A percentile compares a stretch with the other conserved stretches of the same genome.
Evolutionary conservation across 768 basidiomycete genomes (phyloP).

Genomic region (Pisolithus albus): DNA sequence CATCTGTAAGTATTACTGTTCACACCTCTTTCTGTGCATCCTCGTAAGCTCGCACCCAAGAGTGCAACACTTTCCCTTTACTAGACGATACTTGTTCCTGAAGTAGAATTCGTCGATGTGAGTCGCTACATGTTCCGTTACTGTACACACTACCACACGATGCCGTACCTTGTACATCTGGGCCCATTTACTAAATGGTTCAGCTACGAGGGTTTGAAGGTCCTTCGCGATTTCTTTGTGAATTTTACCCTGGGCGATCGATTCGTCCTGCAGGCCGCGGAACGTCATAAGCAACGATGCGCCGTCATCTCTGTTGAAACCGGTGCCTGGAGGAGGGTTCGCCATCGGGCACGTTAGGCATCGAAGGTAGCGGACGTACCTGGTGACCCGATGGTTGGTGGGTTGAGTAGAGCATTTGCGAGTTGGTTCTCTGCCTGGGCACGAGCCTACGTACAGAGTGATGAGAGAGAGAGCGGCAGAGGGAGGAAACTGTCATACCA

Average conservation of each 20-base stretch:
- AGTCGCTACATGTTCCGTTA: not conserved
- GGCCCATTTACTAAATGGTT: slow-evolving; percentile 80
- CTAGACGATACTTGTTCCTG: slow-evolving; percentile 60
- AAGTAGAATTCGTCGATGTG: not conserved
- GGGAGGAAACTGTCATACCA: slow-evolving; percentile 43
- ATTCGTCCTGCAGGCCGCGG: slow-evolving; percentile 72
- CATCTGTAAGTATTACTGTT: not conserved
- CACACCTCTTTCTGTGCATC: slow-evolving; percentile 57
- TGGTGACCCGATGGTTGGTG: slow-evolving; percentile 41
- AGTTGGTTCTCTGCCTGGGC: slow-evolving; percentile 62
- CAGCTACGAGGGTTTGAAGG: slow-evolving; percentile 65
- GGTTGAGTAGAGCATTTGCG: slow-evolving; percentile 50
- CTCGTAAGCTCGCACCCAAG: slow-evolving; percentile 67
- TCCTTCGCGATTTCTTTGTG: slow-evolving; percentile 71
- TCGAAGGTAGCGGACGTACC: slow-evolving; percentile 29
- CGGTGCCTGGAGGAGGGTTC: slow-evolving; percentile 38
- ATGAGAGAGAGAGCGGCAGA: not conserved
- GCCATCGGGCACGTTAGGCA: not conserved
- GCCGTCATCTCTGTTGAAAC: slow-evolving; percentile 76
- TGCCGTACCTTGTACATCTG: slow-evolving; percentile 54
- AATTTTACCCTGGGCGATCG: slow-evolving; percentile 61
- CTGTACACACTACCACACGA: not conserved
- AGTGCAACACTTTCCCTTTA: slow-evolving; percentile 51
- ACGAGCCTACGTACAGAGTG: slow-evolving; percentile 49
- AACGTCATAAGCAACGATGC: slow-evolving; percentile 77